A percentile compares a stretch with the other conserved stretches of the same genome.
Conservation (phyloP, 2,329 filamentous ascomycete species). For the Phoma sp. region DNA sequence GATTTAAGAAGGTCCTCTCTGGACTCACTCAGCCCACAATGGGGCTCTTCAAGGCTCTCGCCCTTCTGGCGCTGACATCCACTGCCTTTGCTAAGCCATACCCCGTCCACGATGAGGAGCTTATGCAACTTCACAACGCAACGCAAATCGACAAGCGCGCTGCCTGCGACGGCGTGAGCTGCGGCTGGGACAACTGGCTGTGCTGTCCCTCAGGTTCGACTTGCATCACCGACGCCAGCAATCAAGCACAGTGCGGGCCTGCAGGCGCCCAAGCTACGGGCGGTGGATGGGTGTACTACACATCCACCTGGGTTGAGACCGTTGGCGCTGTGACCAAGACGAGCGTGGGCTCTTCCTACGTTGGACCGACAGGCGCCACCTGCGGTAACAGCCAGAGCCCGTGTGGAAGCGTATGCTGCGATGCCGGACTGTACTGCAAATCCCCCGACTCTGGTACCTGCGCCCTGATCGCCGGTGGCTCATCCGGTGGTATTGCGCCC, state of each 20-base stretch:
- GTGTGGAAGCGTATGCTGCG: conserved; percentile 76
- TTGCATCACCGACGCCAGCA: conserved; percentile 45
- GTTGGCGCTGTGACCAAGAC: conserved; percentile 60
- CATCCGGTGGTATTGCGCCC: conserved; percentile 50
- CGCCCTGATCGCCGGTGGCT: conserved; percentile 60
- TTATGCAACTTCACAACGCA: conserved; percentile 39
- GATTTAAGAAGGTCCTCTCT: neutral
- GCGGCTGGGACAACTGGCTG: conserved; percentile 45
- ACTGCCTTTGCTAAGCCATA: conserved; percentile 58
- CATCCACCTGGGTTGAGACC: conserved; percentile 65
- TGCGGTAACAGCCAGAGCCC: conserved; percentile 64
- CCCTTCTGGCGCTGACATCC: conserved; percentile 59
- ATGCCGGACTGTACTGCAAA: conserved; percentile 70
- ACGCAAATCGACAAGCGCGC: conserved; percentile 36
- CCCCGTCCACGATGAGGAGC: conserved; percentile 38
- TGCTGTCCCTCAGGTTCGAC: conserved; percentile 43
- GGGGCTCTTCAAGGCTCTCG: conserved; percentile 66
- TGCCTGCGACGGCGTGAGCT: conserved; percentile 27
- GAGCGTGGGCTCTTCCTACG: conserved; percentile 58
- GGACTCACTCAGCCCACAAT: conserved; percentile 25
- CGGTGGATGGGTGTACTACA: conserved; percentile 65
- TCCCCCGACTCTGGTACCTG: conserved; percentile 67
- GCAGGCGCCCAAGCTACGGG: conserved; percentile 32
- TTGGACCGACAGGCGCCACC: conserved; percentile 34
- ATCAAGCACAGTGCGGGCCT: conserved; percentile 45